Conservation (phyloP, 768 basidiomycete species). For the Leccinum boreale region DNA sequence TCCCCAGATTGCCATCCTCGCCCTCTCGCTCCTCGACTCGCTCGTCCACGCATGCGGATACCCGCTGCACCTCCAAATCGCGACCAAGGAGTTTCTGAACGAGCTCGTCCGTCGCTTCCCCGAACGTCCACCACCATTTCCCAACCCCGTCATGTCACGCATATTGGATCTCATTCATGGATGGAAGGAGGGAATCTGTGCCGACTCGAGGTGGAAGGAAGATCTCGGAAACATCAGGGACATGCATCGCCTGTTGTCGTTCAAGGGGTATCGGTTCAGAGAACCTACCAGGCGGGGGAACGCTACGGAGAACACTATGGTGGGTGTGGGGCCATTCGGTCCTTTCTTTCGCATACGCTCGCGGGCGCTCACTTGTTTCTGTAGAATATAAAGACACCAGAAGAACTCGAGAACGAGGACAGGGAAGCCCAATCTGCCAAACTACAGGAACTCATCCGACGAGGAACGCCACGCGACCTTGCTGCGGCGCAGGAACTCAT, state of each 20-base stretch:
- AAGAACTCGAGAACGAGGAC: constrained; percentile 95
- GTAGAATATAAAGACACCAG: constrained; percentile 89
- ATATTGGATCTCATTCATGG: constrained; percentile 89
- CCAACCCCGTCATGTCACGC: constrained; percentile 90
- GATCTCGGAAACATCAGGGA: constrained; percentile 96
- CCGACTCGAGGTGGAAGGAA: constrained; percentile 88
- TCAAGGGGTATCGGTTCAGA: constrained; percentile 87
- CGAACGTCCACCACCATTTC: constrained; percentile 93
- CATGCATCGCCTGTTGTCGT: constrained; percentile 91
- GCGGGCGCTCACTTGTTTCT: background rate
- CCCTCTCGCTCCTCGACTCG: constrained; percentile 83
- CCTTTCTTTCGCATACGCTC: background rate
- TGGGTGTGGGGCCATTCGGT: background rate
- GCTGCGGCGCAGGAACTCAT: constrained; percentile 96
- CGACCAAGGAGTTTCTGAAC: constrained; percentile 97
- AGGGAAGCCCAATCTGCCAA: constrained; percentile 94
- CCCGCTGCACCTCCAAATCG: constrained; percentile 93
- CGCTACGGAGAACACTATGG: constrained; percentile 20
- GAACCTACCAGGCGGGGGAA: constrained; percentile 35
- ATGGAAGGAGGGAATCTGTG: constrained; percentile 94
- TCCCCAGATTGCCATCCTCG: constrained; percentile 84
- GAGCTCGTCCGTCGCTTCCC: constrained; percentile 98
- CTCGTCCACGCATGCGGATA: constrained; percentile 96
- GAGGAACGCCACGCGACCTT: constrained; percentile 94
- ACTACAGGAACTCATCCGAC: constrained; percentile 95